Conservation (phyloP, 768 basidiomycete species). For the Pleurotus tuoliensis region DNA sequence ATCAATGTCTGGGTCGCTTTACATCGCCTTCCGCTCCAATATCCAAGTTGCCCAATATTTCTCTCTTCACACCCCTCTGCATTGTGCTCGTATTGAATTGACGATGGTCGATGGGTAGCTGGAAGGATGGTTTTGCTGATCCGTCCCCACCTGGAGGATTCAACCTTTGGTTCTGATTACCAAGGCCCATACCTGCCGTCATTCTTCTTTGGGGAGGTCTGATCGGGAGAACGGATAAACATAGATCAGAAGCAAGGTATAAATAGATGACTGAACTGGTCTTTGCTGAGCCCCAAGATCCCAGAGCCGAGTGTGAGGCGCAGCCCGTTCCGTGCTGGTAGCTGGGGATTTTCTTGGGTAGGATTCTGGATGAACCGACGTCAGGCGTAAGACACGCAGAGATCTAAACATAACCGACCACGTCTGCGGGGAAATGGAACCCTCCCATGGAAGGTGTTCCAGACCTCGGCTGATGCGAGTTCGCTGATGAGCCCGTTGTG, state of each 20-base stretch:
- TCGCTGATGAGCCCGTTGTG: background rate
- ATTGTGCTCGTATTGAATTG: slow-evolving; percentile 25
- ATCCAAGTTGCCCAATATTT: slow-evolving; percentile 32
- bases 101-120: slow-evolving; percentile 18
- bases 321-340: background rate
- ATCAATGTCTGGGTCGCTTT: slow-evolving; percentile 41
- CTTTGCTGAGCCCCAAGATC: background rate
- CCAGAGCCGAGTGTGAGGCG: slow-evolving; percentile 5
- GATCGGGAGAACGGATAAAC: background rate
- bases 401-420: slow-evolving; percentile 27
- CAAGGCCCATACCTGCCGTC: background rate
- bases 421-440: slow-evolving; percentile 44
- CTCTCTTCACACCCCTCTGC: slow-evolving; percentile 14
- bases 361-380: slow-evolving; percentile 6
- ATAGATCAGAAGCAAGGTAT: background rate
- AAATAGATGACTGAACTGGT: background rate
- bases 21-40: slow-evolving; percentile 35
- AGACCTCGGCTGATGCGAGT: slow-evolving; percentile 7
- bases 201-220: slow-evolving; percentile 22
- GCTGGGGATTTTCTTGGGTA: slow-evolving; percentile 7
- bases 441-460: slow-evolving; percentile 40
- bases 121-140: background rate
- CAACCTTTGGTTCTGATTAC: background rate
- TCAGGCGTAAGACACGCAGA: no score
- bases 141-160: slow-evolving; percentile 10